A percentile compares a stretch with the other conserved stretches of the same genome.
These are phyloP conservation scores for Podaxis sp. DNA, from an alignment of 768 basidiomycete species.

Conservation along the genomic window DNA sequence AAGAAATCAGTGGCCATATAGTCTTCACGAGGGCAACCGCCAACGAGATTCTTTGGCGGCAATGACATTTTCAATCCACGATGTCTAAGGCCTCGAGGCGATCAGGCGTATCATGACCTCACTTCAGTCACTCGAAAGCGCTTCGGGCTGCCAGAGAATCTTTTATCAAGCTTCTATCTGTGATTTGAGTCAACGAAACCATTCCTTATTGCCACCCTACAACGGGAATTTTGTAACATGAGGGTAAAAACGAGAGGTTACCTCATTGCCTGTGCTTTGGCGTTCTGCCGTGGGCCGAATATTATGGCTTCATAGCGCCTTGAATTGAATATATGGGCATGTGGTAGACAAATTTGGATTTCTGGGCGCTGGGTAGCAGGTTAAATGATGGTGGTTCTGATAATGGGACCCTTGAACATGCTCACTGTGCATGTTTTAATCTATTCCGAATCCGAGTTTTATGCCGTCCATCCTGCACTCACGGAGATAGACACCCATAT, in stretches of 20 bases:
- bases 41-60: too few species aligned
- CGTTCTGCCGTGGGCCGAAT: neutral
- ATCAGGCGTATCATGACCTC: too few species aligned
- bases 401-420: neutral
- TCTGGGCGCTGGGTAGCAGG: neutral
- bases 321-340: neutral
- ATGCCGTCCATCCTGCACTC: neutral
- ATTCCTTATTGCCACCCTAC: neutral
- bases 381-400: neutral
- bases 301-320: neutral
- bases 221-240: neutral
- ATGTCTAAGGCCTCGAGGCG: too few species aligned
- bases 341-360: neutral
- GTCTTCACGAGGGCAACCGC: too few species aligned
- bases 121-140: too few species aligned
- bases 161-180: too few species aligned
- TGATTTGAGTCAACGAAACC: too few species aligned
- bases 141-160: too few species aligned
- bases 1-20: too few species aligned
- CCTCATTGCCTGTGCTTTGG: neutral
- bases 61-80: too few species aligned
- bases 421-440: neutral
- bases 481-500: neutral
- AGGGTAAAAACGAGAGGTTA: neutral
- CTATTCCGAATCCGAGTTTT: neutral